phyloP scores from a whole-genome alignment of 78 protist species.

The Chrysochromulina parva region DNA sequence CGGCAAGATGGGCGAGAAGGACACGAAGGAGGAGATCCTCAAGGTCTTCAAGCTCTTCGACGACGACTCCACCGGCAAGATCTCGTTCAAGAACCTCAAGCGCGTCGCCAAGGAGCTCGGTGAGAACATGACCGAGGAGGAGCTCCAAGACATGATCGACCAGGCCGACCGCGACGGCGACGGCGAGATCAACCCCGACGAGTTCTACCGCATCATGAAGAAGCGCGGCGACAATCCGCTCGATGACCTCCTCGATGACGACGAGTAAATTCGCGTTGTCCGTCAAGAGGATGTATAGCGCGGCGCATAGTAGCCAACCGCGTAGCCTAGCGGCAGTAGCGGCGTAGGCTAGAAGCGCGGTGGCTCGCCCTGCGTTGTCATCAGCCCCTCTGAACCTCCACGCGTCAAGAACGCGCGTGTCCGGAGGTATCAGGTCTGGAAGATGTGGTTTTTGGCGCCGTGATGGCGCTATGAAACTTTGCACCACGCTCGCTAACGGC shows the following conservation, averaged over 20 bases:
- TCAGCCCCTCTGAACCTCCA: no score
- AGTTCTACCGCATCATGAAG: slow-evolving; percentile 88
- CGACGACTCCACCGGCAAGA: slow-evolving; percentile 83
- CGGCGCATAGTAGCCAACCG: no score
- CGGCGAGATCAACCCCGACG: slow-evolving; percentile 84
- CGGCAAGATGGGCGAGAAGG: slow-evolving; percentile 82
- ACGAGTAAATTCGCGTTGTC: no score
- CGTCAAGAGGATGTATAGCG: no score
- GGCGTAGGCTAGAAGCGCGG: no score
- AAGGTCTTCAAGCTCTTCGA: slow-evolving; percentile 90
- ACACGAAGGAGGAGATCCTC: slow-evolving; percentile 81
- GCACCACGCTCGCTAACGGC: no score
- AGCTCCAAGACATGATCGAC: slow-evolving; percentile 86
- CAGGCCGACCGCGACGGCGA: slow-evolving; percentile 90
- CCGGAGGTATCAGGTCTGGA: no score
- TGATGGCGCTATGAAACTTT: no score
- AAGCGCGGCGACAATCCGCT: slow-evolving; percentile 58
- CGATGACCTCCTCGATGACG: slow-evolving; percentile 29
- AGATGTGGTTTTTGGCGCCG: no score
- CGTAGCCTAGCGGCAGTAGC: no score
- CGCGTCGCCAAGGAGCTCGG: slow-evolving; percentile 92
- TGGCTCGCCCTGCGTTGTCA: no score
- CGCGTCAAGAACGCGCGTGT: no score
- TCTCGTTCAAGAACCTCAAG: slow-evolving; percentile 84
- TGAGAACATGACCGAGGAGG: slow-evolving; percentile 89